These are phyloP conservation scores for Cunninghamia lanceolata DNA, from an alignment of 75 land plant genomes.

Conservation along the genomic window DNA sequence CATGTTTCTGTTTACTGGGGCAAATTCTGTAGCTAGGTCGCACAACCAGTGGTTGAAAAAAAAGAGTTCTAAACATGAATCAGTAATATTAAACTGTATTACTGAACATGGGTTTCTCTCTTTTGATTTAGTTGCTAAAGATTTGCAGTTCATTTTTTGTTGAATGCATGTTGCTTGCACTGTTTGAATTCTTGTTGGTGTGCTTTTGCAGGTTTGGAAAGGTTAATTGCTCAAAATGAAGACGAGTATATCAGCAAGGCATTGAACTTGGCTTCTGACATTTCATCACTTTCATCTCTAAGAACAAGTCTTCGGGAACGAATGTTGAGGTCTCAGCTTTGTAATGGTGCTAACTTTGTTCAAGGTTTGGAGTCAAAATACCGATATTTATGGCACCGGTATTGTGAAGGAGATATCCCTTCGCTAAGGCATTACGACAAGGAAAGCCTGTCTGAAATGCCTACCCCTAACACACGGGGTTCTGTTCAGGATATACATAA, in stretches of 20 bases:
- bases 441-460: constrained; percentile 26
- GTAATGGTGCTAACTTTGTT: constrained; percentile 72
- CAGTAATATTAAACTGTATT: background rate
- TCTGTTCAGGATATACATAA: background rate
- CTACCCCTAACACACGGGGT: background rate
- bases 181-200: background rate
- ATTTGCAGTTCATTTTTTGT: background rate
- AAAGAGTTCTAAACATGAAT: background rate
- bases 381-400: constrained; percentile 79
- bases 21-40: background rate
- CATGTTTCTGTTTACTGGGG: background rate
- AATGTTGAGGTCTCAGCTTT: constrained; percentile 85
- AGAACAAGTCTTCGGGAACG: constrained; percentile 74
- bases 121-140: background rate
- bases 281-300: constrained; percentile 55
- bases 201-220: constrained; percentile 53
- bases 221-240: constrained; percentile 75
- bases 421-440: constrained; percentile 38
- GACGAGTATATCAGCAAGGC: constrained; percentile 87
- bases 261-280: constrained; percentile 72
- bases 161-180: background rate
- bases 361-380: constrained; percentile 68
- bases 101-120: background rate
- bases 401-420: constrained; percentile 80
- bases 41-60: background rate